A percentile compares a stretch with the other conserved stretches of the same genome.
Conservation (phyloP, 106 monocot species). For the Allium fistulosum region DNA sequence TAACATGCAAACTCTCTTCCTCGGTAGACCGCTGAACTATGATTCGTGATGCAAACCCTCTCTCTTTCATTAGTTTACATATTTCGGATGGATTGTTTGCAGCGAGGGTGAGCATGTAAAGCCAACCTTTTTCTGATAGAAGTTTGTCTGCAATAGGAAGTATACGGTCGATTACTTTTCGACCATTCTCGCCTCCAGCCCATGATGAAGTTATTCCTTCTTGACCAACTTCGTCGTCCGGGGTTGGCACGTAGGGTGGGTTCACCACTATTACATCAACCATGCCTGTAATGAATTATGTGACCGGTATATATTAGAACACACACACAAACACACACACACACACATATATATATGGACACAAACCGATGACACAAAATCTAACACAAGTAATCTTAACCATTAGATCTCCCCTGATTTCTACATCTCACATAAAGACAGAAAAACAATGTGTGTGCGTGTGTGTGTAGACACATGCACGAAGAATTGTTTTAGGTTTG, state of each 20-base stretch:
- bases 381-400: no score
- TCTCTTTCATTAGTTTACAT: slow-evolving; percentile 67
- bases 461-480: no score
- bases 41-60: slow-evolving; percentile 71
- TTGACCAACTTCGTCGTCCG: slow-evolving; percentile 74
- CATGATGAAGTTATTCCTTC: slow-evolving; percentile 76
- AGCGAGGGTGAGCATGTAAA: slow-evolving; percentile 79
- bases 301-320: no score
- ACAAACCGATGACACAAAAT: no score
- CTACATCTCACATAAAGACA: no score
- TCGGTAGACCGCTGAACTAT: slow-evolving; percentile 88
- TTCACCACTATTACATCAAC: slow-evolving; percentile 87
- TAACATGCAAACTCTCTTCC: slow-evolving; percentile 90
- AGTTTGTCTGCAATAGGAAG: slow-evolving; percentile 61
- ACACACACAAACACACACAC: no score
- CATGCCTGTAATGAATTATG: slow-evolving; percentile 7
- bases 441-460: no score
- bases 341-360: no score
- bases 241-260: slow-evolving; percentile 95
- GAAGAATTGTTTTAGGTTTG: no score
- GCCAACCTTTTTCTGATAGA: slow-evolving; percentile 79
- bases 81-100: slow-evolving; percentile 81
- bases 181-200: slow-evolving; percentile 89
- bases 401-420: no score
- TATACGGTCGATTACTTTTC: slow-evolving; percentile 80